These are phyloP conservation scores for Kodamaea kakaduensis DNA, from an alignment of 805 yeast genomes.

Conservation along the genomic window DNA sequence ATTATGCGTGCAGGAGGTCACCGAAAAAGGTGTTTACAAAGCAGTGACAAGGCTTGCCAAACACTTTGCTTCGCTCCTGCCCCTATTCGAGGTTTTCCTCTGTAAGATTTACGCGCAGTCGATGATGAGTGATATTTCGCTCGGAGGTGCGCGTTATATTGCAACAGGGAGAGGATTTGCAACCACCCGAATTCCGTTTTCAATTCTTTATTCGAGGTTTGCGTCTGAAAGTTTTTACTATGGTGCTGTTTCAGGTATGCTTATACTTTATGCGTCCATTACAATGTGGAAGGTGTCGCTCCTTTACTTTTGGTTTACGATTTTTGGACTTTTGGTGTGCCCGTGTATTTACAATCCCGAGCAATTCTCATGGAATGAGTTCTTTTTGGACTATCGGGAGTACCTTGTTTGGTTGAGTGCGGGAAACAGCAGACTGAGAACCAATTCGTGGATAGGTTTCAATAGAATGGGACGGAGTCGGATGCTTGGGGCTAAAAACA, in stretches of 20 bases:
- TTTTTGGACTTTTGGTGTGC: slow-evolving; percentile 60
- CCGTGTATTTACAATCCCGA: slow-evolving; percentile 78
- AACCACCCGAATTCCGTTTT: slow-evolving; percentile 64
- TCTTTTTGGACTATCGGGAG: slow-evolving; percentile 62
- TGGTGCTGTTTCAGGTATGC: slow-evolving; percentile 50
- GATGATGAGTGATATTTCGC: slow-evolving; percentile 58
- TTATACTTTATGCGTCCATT: slow-evolving; percentile 54
- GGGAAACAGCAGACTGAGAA: slow-evolving; percentile 44
- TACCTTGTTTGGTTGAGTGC: slow-evolving; percentile 49
- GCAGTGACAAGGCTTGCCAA: slow-evolving; percentile 60
- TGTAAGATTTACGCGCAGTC: slow-evolving; percentile 75
- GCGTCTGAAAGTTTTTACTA: slow-evolving; percentile 61
- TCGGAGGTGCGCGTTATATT: slow-evolving; percentile 80
- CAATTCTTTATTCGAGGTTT: slow-evolving; percentile 63
- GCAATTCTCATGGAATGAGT: slow-evolving; percentile 66
- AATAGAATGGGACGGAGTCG: slow-evolving; percentile 49
- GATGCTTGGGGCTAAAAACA: slow-evolving; percentile 51
- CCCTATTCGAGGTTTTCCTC: slow-evolving; percentile 75
- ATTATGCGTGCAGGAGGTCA: slow-evolving; percentile 68
- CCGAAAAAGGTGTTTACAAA: slow-evolving; percentile 71
- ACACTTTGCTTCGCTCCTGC: slow-evolving; percentile 69
- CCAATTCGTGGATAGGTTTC: slow-evolving; percentile 44
- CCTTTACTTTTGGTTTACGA: slow-evolving; percentile 70
- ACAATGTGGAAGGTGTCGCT: slow-evolving; percentile 60
- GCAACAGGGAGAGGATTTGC: slow-evolving; percentile 85